Evolutionary conservation across 1,284 basidiomycete species (phyloP).

Genomic region (Thecaphora frezii): DNA sequence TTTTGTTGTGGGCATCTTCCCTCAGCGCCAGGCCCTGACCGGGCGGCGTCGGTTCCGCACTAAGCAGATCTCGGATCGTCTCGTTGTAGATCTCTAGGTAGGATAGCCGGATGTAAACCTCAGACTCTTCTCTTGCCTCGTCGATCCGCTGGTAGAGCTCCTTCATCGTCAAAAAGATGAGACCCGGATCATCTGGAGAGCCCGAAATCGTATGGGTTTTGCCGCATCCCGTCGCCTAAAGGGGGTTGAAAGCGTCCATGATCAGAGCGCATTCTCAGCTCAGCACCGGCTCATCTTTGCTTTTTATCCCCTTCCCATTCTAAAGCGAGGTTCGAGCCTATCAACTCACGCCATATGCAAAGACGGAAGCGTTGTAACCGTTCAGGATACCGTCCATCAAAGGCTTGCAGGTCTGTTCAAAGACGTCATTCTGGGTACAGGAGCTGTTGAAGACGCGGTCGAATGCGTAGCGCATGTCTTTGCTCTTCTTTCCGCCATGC

Average conservation of each 20-base stretch:
- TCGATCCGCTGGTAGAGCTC: slow-evolving; percentile 55
- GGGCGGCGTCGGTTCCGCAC: slow-evolving; percentile 47
- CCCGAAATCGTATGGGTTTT: slow-evolving; percentile 59
- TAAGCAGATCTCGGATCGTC: slow-evolving; percentile 56
- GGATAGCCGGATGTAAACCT: slow-evolving; percentile 52
- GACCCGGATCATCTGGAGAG: slow-evolving; percentile 50
- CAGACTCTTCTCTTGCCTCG: slow-evolving; percentile 44
- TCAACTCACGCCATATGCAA: slow-evolving; percentile 56
- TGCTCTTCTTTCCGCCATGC: slow-evolving; percentile 28
- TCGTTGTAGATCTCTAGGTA: slow-evolving; percentile 60
- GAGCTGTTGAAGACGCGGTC: slow-evolving; percentile 54
- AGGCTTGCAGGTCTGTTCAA: slow-evolving; percentile 51
- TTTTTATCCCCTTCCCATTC: too few relatives aligned
- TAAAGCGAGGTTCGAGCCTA: too few relatives aligned
- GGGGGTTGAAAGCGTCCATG: too few relatives aligned
- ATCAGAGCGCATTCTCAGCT: too few relatives aligned
- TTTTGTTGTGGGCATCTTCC: slow-evolving; percentile 54
- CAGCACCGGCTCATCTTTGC: too few relatives aligned
- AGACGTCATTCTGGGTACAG: slow-evolving; percentile 49
- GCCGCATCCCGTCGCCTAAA: slow-evolving; percentile 58
- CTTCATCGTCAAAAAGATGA: slow-evolving; percentile 59
- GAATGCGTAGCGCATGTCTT: slow-evolving; percentile 57
- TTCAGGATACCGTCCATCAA: slow-evolving; percentile 53
- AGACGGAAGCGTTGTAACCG: slow-evolving; percentile 58
- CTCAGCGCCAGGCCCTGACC: slow-evolving; percentile 53